phyloP scores from a whole-genome alignment of 73 alveolate genomes.

The Paramecium primaurelia region DNA sequence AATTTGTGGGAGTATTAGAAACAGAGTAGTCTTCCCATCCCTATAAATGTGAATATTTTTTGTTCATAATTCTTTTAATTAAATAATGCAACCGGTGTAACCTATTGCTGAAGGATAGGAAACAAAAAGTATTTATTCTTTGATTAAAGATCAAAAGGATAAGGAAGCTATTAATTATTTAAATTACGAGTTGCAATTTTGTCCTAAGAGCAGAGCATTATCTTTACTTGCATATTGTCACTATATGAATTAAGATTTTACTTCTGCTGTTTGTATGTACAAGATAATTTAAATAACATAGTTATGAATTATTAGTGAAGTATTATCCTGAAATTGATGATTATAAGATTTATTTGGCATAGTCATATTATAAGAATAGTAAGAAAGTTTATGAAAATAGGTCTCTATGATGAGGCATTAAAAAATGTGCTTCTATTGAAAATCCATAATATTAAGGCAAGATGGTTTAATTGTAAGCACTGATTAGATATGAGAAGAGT shows the following conservation, averaged over 20 bases:
- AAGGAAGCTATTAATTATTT: constrained; percentile 67
- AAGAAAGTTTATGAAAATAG: constrained; percentile 48
- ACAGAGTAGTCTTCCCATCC: background rate
- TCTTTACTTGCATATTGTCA: constrained; percentile 69
- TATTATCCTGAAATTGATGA: constrained; percentile 72
- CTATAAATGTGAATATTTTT: background rate
- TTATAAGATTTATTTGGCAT: constrained; percentile 65
- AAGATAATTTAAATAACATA: background rate
- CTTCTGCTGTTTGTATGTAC: constrained; percentile 67
- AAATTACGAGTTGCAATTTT: constrained; percentile 63
- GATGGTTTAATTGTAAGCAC: constrained; percentile 77
- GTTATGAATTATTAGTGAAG: constrained; percentile 64
- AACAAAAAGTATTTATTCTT: constrained; percentile 65
- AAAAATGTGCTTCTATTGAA: constrained; percentile 77
- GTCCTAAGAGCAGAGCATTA: constrained; percentile 69
- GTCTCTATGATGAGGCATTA: constrained; percentile 81
- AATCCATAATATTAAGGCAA: constrained; percentile 74
- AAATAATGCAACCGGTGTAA: constrained; percentile 55
- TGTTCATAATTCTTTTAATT: background rate
- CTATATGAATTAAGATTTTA: constrained; percentile 64
- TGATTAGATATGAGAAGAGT: constrained; percentile 85
- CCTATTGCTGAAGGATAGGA: constrained; percentile 67
- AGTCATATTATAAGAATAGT: constrained; percentile 64
- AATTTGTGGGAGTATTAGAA: background rate
- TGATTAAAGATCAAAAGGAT: constrained; percentile 66